These are phyloP conservation scores for Tardiomyces depauwii DNA, from an alignment of 1,139 yeast genomes.

Conservation along the genomic window DNA sequence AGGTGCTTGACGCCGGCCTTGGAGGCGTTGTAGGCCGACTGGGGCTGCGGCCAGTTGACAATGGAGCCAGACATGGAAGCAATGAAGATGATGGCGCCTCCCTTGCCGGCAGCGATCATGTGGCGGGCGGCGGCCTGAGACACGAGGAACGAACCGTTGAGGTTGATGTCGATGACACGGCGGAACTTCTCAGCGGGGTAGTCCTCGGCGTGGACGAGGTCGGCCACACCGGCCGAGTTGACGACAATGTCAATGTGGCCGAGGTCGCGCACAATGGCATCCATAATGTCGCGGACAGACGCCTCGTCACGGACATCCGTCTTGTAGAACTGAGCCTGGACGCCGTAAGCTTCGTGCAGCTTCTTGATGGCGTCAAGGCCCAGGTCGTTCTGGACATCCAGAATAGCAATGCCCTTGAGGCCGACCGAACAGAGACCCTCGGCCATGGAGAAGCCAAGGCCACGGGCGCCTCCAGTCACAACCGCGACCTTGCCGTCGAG, in stretches of 20 bases:
- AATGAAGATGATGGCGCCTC: conserved; percentile 39
- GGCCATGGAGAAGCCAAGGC: conserved; percentile 52
- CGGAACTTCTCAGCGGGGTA: conserved; percentile 71
- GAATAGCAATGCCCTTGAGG: conserved; percentile 47
- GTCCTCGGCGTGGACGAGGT: conserved; percentile 70
- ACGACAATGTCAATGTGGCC: conserved; percentile 54
- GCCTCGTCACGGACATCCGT: conserved; percentile 50
- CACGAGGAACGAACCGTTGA: conserved; percentile 68
- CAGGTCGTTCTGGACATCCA: conserved; percentile 32
- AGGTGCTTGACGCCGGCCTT: conserved; percentile 52
- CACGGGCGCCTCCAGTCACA: conserved; percentile 63
- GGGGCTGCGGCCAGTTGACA: conserved; percentile 57
- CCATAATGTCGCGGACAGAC: conserved; percentile 41
- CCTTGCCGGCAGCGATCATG: conserved; percentile 41
- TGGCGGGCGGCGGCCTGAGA: conserved; percentile 62
- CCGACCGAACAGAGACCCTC: conserved; percentile 64
- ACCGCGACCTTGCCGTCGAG: conserved; percentile 59
- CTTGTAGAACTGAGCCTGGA: conserved; percentile 49
- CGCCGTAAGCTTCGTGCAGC: conserved; percentile 46
- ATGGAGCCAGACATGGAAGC: conserved; percentile 58
- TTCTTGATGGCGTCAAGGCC: conserved; percentile 42
- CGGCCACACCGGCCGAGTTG: conserved; percentile 74
- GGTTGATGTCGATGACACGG: conserved; percentile 61
- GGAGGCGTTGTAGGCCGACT: conserved; percentile 48
- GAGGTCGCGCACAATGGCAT: conserved; percentile 44